A percentile compares a stretch with the other conserved stretches of the same genome.
Evolutionary conservation across 179 eudicot species (phyloP).

Genomic region (Spinacia oleracea): DNA sequence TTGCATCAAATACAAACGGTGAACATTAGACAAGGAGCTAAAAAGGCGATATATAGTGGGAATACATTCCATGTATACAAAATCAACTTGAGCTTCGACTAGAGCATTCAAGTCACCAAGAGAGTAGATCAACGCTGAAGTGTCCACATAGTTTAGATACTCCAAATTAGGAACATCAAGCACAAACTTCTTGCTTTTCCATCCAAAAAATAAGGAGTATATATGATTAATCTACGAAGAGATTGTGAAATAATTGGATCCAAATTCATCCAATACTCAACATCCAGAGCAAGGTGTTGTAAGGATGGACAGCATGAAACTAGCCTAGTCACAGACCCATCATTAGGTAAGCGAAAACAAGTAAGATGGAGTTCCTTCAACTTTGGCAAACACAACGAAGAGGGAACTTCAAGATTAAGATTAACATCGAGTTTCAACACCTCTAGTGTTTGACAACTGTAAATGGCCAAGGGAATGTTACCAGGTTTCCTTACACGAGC

Average conservation of each 20-base stretch:
- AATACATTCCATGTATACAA: neutral
- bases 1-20: neutral
- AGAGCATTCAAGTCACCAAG: neutral
- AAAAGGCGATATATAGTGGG: neutral
- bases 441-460: conserved; percentile 3
- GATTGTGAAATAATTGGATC: neutral
- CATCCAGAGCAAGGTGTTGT: neutral
- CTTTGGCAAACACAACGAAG: neutral
- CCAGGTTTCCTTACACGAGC: conserved; percentile 9
- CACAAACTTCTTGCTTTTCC: no score
- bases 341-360: neutral
- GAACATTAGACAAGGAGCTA: neutral
- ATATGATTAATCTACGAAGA: conserved; percentile 11
- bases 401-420: conserved; percentile 6
- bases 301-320: conserved; percentile 13
- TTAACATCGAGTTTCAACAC: conserved; percentile 12
- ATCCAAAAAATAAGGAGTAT: no score
- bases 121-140: neutral
- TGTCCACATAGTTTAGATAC: neutral
- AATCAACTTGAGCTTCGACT: neutral
- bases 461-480: neutral
- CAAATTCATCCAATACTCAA: neutral
- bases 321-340: neutral
- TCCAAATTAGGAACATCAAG: conserved; percentile 14
- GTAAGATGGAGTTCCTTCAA: conserved; percentile 11